phyloP scores from a whole-genome alignment of 2,329 filamentous ascomycete genomes.

The Alternaria triticimaculans region DNA sequence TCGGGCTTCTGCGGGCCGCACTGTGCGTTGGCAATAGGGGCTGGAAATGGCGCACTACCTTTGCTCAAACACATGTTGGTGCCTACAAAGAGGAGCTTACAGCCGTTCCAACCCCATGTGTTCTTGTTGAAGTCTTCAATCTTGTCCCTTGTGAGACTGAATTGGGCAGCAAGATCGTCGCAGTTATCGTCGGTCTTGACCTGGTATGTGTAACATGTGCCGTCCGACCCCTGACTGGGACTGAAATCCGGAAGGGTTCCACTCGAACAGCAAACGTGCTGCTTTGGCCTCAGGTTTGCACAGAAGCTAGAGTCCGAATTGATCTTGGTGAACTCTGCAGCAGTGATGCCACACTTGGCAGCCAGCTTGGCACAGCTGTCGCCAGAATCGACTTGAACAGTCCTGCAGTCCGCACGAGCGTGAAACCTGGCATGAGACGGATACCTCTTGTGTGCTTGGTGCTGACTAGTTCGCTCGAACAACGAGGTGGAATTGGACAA shows the following conservation, averaged over 20 bases:
- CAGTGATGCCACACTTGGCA: not conserved
- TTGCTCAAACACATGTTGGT: constrained; percentile 16
- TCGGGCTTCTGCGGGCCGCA: constrained; percentile 57
- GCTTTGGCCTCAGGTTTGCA: not conserved
- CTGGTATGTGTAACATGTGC: constrained; percentile 8
- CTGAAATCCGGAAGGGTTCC: constrained; percentile 14
- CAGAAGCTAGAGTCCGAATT: not conserved
- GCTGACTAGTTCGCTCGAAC: not conserved
- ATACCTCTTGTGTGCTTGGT: not conserved
- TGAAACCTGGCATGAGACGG: not conserved
- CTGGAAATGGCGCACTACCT: constrained; percentile 17
- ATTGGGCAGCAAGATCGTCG: constrained; percentile 7
- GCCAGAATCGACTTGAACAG: not conserved
- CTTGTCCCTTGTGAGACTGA: not conserved
- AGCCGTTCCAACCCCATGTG: constrained; percentile 24
- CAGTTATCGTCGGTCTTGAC: constrained; percentile 14
- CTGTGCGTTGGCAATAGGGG: constrained; percentile 42
- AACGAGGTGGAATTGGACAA: not conserved
- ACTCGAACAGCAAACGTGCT: constrained; percentile 17
- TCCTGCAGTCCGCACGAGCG: not conserved
- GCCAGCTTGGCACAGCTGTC: not conserved
- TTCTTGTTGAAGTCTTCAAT: constrained; percentile 18
- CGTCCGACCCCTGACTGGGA: constrained; percentile 13
- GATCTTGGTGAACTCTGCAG: not conserved
- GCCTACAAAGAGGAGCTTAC: constrained; percentile 10